phyloP scores from a whole-genome alignment of 306 rosid species.

The Sicyos baderoa region DNA sequence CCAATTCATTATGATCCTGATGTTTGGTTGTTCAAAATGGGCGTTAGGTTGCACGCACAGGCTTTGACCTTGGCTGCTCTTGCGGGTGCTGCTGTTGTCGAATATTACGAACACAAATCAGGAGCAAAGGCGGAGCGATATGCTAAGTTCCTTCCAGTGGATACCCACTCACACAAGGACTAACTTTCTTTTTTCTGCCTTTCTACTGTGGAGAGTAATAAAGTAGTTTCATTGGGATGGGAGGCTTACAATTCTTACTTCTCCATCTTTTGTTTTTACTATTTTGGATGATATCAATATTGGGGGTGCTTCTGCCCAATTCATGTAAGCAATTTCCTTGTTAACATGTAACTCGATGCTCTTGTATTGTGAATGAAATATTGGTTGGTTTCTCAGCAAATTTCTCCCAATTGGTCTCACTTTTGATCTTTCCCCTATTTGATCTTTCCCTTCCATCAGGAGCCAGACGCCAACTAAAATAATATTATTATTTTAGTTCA shows the following conservation, averaged over 20 bases:
- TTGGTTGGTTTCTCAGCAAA: not conserved
- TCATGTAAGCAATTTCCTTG: not conserved
- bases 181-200: constrained; percentile 5
- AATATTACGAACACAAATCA: constrained; percentile 55
- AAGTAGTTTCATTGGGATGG: constrained; percentile 17
- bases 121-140: constrained; percentile 37
- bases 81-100: constrained; percentile 81
- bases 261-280: constrained; percentile 3
- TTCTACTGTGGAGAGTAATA: not conserved
- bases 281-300: not conserved
- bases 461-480: too few species aligned
- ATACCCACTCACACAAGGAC: constrained; percentile 37
- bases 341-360: not conserved
- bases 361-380: not conserved
- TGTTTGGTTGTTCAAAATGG: constrained; percentile 5
- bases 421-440: not conserved
- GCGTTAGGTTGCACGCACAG: constrained; percentile 86
- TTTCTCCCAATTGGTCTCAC: not conserved
- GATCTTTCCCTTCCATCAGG: not conserved
- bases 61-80: constrained; percentile 84
- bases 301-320: not conserved
- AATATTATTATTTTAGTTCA: too few species aligned
- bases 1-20: too few species aligned
- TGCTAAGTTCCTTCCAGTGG: constrained; percentile 37
- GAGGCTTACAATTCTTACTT: constrained; percentile 13